Conservation (phyloP, 345 rosid genomes). For the Rhizophora mangle region DNA sequence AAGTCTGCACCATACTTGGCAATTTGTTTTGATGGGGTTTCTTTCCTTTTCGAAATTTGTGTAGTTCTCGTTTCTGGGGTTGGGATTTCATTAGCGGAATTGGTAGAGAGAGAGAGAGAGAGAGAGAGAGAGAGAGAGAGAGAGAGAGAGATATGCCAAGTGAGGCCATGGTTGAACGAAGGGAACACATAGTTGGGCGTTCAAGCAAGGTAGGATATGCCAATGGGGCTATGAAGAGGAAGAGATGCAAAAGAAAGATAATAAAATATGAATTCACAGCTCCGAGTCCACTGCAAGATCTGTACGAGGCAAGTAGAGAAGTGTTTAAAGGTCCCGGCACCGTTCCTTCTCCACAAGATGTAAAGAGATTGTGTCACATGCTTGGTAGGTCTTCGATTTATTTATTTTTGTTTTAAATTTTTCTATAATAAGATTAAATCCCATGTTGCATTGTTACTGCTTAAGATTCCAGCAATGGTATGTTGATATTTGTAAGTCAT, state of each 20-base stretch:
- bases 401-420: no score
- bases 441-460: no score
- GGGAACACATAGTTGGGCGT: slow-evolving; percentile 22
- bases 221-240: slow-evolving; percentile 28
- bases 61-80: neutral
- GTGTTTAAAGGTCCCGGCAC: slow-evolving; percentile 55
- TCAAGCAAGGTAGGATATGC: slow-evolving; percentile 37
- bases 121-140: neutral
- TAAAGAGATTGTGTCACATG: slow-evolving; percentile 36
- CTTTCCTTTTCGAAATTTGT: neutral
- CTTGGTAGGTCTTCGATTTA: slow-evolving; percentile 40
- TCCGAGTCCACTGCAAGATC: slow-evolving; percentile 40
- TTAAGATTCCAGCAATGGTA: no score
- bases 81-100: no score
- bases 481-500: no score
- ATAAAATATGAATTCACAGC: neutral
- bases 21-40: neutral
- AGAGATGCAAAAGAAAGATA: slow-evolving; percentile 20
- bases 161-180: slow-evolving; percentile 36
- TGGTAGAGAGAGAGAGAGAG: neutral
- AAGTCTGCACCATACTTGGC: neutral
- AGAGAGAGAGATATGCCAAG: slow-evolving; percentile 13
- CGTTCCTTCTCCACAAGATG: slow-evolving; percentile 47
- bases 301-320: slow-evolving; percentile 42
- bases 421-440: no score